Evolutionary conservation across 306 rosid genomes (phyloP).

Genomic region (Canavalia gladiata): DNA sequence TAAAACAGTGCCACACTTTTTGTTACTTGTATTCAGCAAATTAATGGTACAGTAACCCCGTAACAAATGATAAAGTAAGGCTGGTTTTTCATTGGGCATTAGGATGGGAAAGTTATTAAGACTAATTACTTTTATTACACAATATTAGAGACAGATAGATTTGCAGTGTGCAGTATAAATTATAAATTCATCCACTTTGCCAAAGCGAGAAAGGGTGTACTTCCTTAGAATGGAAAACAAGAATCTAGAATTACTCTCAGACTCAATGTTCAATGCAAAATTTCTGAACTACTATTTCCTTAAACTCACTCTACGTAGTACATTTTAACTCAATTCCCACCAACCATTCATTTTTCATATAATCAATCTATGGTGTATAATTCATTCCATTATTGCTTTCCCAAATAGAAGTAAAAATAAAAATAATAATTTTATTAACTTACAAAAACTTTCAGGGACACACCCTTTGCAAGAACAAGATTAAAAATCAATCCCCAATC

Average conservation of each 20-base stretch:
- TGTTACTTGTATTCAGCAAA: not conserved
- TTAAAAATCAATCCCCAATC: not conserved
- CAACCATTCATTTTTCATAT: not conserved
- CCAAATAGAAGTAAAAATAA: too few relatives aligned
- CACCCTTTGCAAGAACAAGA: not conserved
- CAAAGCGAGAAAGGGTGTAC: not conserved
- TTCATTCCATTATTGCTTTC: not conserved
- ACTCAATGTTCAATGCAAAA: too few relatives aligned
- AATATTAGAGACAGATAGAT: not conserved
- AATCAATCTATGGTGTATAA: not conserved
- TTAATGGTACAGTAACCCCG: not conserved
- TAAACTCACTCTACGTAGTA: too few relatives aligned
- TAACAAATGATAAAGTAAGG: not conserved
- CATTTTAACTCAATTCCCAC: not conserved
- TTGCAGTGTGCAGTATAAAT: not conserved
- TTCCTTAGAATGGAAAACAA: not conserved
- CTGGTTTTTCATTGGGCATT: not conserved
- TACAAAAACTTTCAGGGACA: too few relatives aligned
- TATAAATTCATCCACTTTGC: constrained; percentile 17
- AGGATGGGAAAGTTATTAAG: not conserved
- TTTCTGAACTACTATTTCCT: too few relatives aligned
- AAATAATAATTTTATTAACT: too few relatives aligned
- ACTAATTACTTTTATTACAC: not conserved
- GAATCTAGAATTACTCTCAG: too few relatives aligned
- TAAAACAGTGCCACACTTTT: not conserved